Percentiles rank a stretch among this genome's conserved stretches.
These are phyloP conservation scores for Naematelia encephala DNA, from an alignment of 768 basidiomycete genomes.

Conservation along the genomic window DNA sequence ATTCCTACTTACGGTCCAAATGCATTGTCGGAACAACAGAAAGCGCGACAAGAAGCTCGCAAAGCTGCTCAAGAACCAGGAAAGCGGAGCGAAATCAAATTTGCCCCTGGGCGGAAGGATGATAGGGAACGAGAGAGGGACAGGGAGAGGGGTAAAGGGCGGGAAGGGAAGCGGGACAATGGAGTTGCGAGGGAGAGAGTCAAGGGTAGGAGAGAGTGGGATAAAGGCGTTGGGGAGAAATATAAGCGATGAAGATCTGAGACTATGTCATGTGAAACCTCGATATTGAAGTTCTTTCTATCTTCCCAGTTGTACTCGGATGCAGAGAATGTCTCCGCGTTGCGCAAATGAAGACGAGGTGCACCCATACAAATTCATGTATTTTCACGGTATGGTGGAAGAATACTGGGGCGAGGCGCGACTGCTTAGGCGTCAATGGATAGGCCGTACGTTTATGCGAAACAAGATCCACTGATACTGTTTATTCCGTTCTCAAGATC, in stretches of 20 bases:
- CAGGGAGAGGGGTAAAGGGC: constrained; percentile 1
- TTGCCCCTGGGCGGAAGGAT: constrained; percentile 51
- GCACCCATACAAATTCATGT: no score
- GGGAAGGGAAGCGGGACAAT: constrained; percentile 6
- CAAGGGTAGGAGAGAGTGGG: not conserved
- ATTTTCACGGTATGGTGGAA: no score
- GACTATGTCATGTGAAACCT: not conserved
- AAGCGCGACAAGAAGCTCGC: constrained; percentile 64
- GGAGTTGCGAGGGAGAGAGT: constrained; percentile 1
- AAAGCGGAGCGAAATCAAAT: constrained; percentile 65
- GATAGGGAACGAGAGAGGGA: constrained; percentile 5
- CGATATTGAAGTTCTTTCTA: no score
- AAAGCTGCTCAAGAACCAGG: constrained; percentile 57
- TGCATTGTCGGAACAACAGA: constrained; percentile 61
- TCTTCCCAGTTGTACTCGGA: no score
- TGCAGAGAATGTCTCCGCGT: no score
- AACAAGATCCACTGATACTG: no score
- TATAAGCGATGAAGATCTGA: not conserved
- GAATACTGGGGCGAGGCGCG: no score
- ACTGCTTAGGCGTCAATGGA: no score
- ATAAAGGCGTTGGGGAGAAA: not conserved
- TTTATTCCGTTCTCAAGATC: no score
- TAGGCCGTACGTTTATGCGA: no score
- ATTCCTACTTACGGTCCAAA: constrained; percentile 70
- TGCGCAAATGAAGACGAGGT: no score